Conservation (phyloP, 1,284 basidiomycete species). For the Malassezia cuniculi region DNA sequence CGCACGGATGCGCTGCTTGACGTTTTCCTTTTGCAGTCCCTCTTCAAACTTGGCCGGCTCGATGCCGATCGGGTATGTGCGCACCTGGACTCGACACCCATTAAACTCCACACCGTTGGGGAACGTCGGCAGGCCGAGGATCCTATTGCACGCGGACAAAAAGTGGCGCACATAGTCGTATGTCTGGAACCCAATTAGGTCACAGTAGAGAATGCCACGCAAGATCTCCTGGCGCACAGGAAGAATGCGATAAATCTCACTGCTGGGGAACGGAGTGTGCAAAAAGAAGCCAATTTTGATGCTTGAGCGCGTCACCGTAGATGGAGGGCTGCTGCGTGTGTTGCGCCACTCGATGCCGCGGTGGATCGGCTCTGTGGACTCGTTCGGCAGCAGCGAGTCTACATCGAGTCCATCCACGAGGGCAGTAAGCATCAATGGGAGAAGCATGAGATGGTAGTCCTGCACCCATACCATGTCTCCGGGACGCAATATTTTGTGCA, state of each 20-base stretch:
- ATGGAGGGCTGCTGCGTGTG: background rate
- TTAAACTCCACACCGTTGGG: constrained; percentile 92
- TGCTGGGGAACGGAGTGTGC: constrained; percentile 94
- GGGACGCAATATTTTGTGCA: constrained; percentile 66
- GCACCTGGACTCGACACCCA: constrained; percentile 85
- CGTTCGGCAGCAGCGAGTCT: constrained; percentile 7
- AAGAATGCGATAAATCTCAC: constrained; percentile 82
- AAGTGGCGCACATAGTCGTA: constrained; percentile 99
- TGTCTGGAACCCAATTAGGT: constrained; percentile 79
- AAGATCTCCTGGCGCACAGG: constrained; percentile 93
- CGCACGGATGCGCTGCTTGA: constrained; percentile 64
- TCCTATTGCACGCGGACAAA: constrained; percentile 91
- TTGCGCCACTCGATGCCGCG: background rate
- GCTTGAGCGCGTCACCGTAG: background rate
- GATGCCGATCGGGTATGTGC: constrained; percentile 96
- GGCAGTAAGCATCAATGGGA: constrained; percentile 81
- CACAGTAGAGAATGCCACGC: constrained; percentile 84
- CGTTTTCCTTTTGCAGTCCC: constrained; percentile 64
- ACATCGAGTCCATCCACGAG: constrained; percentile 55
- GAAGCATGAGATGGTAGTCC: constrained; percentile 63
- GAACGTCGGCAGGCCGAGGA: constrained; percentile 88
- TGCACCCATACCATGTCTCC: constrained; percentile 78
- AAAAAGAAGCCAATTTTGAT: constrained; percentile 81
- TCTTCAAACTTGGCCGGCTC: constrained; percentile 81
- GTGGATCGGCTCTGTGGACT: background rate